These are phyloP conservation scores for Fusarium sp. DNA, from an alignment of 2,329 filamentous ascomycete genomes.

Conservation along the genomic window DNA sequence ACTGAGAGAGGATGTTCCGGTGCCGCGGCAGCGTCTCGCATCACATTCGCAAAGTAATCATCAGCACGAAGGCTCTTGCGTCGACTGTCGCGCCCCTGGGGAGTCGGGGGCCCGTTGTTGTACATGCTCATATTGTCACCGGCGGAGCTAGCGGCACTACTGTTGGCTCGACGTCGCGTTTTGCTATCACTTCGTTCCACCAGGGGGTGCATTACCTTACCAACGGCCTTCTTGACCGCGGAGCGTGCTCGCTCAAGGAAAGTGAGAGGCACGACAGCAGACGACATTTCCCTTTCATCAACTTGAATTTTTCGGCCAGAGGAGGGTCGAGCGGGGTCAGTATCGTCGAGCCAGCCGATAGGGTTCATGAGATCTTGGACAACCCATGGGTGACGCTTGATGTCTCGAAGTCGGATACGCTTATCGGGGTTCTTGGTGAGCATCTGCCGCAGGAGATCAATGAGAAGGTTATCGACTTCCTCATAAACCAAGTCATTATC, in stretches of 20 bases:
- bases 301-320: conserved; percentile 92
- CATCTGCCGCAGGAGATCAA: conserved; percentile 84
- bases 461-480: conserved; percentile 83
- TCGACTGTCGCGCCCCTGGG: conserved; percentile 66
- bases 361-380: conserved; percentile 82
- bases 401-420: conserved; percentile 89
- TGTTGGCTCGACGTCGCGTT: conserved; percentile 69
- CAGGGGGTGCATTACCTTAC: conserved; percentile 74
- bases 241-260: conserved; percentile 89
- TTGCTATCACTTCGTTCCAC: conserved; percentile 70
- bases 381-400: conserved; percentile 96
- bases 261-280: conserved; percentile 90
- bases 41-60: conserved; percentile 65
- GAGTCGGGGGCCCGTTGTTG: conserved; percentile 63
- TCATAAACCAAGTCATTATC: conserved; percentile 89
- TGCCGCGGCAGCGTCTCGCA: conserved; percentile 53
- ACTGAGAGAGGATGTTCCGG: conserved; percentile 47
- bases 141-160: conserved; percentile 75
- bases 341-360: conserved; percentile 90
- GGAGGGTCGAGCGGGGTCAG: conserved; percentile 84
- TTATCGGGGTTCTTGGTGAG: conserved; percentile 90
- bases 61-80: conserved; percentile 69
- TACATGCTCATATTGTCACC: conserved; percentile 68
- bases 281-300: conserved; percentile 89
- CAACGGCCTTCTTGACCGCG: conserved; percentile 77